Evolutionary conservation across 768 basidiomycete species (phyloP).

Genomic region (Xanthoconium stramineum): DNA sequence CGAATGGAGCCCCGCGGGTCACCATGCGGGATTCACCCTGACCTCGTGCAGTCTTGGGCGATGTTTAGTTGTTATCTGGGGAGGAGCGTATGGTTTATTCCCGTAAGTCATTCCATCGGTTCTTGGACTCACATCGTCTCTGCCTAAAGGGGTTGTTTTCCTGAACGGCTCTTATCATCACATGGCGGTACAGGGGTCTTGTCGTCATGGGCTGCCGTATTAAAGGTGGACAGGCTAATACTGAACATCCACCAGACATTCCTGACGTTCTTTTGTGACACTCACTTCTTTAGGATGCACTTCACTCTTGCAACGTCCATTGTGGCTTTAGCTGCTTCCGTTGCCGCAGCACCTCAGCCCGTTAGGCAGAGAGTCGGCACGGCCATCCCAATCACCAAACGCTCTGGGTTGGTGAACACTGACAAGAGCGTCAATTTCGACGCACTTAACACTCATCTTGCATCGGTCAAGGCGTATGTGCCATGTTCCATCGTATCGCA

Average conservation of each 20-base stretch:
- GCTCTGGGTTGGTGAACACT: not conserved
- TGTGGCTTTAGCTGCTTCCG: slow-evolving; percentile 1
- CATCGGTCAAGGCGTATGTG: slow-evolving; percentile 8
- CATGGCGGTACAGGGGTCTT: not conserved
- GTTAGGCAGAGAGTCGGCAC: not conserved
- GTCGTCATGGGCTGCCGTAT: not conserved
- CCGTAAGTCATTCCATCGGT: not conserved
- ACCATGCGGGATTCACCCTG: not conserved
- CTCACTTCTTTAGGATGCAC: slow-evolving; percentile 6
- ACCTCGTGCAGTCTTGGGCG: not conserved
- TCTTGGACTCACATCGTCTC: not conserved
- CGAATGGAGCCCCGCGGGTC: not conserved
- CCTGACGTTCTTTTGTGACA: not conserved
- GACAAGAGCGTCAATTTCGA: slow-evolving; percentile 5
- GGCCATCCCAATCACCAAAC: slow-evolving; percentile 12
- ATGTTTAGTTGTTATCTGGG: not conserved
- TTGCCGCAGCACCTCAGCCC: slow-evolving; percentile 5
- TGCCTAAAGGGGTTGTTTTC: not conserved
- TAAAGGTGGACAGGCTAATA: not conserved
- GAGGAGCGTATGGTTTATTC: not conserved
- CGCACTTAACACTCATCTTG: slow-evolving; percentile 4
- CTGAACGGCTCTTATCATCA: not conserved
- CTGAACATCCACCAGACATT: no score
- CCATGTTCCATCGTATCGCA: not conserved
- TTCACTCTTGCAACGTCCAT: not conserved